phyloP scores from a whole-genome alignment of 352 stramenopile species.

The Pythium sukuiense region DNA sequence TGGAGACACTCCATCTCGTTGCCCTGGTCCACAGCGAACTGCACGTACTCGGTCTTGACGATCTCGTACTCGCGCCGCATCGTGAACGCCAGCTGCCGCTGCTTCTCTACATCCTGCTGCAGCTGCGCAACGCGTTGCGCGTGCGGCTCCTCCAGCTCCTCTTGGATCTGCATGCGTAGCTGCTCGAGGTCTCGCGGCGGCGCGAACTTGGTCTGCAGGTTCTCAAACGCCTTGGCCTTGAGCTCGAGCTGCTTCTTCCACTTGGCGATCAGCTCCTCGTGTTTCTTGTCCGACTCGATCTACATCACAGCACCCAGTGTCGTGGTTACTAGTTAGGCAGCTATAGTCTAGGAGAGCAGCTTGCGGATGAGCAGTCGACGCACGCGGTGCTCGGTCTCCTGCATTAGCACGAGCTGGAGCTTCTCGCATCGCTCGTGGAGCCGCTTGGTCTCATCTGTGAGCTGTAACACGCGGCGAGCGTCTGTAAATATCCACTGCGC shows the following conservation, averaged over 20 bases:
- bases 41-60: constrained; percentile 85
- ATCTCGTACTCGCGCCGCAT: constrained; percentile 75
- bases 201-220: constrained; percentile 80
- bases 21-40: constrained; percentile 74
- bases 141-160: constrained; percentile 77
- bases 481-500: background rate
- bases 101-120: constrained; percentile 72
- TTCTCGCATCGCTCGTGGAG: constrained; percentile 81
- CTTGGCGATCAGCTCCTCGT: constrained; percentile 79
- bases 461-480: constrained; percentile 28
- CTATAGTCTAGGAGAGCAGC: no score
- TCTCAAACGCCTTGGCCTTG: constrained; percentile 81
- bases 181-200: constrained; percentile 80
- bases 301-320: constrained; percentile 6
- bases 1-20: constrained; percentile 78
- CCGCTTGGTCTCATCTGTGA: constrained; percentile 63
- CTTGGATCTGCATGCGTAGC: constrained; percentile 79
- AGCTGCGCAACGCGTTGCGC: constrained; percentile 60
- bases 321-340: no score
- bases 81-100: constrained; percentile 63
- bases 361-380: background rate
- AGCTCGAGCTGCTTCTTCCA: constrained; percentile 84
- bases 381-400: constrained; percentile 82
- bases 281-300: constrained; percentile 81
- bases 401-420: constrained; percentile 73